Evolutionary conservation across 1,284 basidiomycete genomes (phyloP).

Genomic region (Sanghuangporus sanghuang): DNA sequence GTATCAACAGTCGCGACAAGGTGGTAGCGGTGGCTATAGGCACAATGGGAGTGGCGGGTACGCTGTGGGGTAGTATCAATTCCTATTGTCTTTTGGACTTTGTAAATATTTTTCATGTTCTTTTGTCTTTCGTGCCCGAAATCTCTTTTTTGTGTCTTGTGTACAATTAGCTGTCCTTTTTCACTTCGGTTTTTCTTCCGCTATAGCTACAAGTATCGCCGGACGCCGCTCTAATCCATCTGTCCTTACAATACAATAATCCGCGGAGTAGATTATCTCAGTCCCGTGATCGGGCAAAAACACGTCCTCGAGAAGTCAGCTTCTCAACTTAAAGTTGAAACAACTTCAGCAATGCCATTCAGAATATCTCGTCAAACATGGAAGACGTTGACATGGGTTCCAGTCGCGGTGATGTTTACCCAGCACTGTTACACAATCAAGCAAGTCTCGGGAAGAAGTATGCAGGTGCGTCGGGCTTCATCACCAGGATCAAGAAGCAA

Average conservation of each 20-base stretch:
- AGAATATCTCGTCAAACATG: slow-evolving; percentile 4
- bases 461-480: slow-evolving; percentile 52
- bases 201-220: neutral
- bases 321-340: neutral
- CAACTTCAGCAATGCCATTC: neutral
- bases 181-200: neutral
- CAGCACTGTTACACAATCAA: slow-evolving; percentile 51
- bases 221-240: slow-evolving; percentile 3
- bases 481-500: neutral
- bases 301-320: neutral
- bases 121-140: neutral
- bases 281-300: neutral
- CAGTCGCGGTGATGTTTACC: slow-evolving; percentile 43
- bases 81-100: neutral
- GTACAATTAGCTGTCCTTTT: slow-evolving; percentile 6
- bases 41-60: slow-evolving; percentile 12
- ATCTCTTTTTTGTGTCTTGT: neutral
- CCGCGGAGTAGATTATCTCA: neutral
- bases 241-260: neutral
- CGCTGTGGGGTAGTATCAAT: slow-evolving; percentile 5
- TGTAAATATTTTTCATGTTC: slow-evolving; percentile 3
- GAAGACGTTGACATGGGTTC: slow-evolving; percentile 50
- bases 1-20: slow-evolving; percentile 6
- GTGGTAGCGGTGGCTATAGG: slow-evolving; percentile 6
- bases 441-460: slow-evolving; percentile 58